Evolutionary conservation across 2,329 filamentous ascomycete species (phyloP).

Genomic region (Hirsutella minnesotensis): DNA sequence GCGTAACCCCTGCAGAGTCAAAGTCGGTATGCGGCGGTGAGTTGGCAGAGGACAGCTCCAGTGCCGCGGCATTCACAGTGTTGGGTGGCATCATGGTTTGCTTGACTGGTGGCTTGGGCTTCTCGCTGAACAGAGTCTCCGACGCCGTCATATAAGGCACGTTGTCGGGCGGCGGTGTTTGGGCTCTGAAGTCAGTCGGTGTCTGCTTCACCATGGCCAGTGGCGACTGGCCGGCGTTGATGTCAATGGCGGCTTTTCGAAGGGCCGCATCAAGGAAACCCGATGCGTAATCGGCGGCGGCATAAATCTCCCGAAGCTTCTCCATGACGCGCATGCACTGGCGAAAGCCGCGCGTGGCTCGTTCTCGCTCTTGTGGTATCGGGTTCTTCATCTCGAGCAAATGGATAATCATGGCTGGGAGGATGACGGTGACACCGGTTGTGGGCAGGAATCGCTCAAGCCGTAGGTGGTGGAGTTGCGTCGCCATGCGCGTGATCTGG

Average conservation of each 20-base stretch:
- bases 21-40: slow-evolving; percentile 34
- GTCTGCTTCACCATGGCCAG: slow-evolving; percentile 23
- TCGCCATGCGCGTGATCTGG: slow-evolving; percentile 75
- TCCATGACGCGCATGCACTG: slow-evolving; percentile 90
- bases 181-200: slow-evolving; percentile 20
- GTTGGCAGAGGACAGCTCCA: slow-evolving; percentile 20
- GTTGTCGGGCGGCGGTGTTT: slow-evolving; percentile 44
- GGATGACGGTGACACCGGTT: slow-evolving; percentile 78
- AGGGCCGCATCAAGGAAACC: slow-evolving; percentile 89
- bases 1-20: slow-evolving; percentile 29
- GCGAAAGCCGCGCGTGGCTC: slow-evolving; percentile 70
- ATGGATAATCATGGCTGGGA: slow-evolving; percentile 89
- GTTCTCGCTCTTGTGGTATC: slow-evolving; percentile 56
- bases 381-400: slow-evolving; percentile 84
- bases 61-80: slow-evolving; percentile 23
- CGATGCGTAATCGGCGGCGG: slow-evolving; percentile 90
- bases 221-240: slow-evolving; percentile 29
- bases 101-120: slow-evolving; percentile 14
- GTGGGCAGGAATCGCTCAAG: slow-evolving; percentile 76
- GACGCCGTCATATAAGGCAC: slow-evolving; percentile 29
- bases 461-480: slow-evolving; percentile 59
- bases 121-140: slow-evolving; percentile 25
- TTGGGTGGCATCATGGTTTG: slow-evolving; percentile 25
- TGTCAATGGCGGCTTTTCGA: slow-evolving; percentile 70
- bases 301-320: slow-evolving; percentile 76